Conservation (phyloP, 164 flowering plant species). For the Stephania yunnanensis region DNA sequence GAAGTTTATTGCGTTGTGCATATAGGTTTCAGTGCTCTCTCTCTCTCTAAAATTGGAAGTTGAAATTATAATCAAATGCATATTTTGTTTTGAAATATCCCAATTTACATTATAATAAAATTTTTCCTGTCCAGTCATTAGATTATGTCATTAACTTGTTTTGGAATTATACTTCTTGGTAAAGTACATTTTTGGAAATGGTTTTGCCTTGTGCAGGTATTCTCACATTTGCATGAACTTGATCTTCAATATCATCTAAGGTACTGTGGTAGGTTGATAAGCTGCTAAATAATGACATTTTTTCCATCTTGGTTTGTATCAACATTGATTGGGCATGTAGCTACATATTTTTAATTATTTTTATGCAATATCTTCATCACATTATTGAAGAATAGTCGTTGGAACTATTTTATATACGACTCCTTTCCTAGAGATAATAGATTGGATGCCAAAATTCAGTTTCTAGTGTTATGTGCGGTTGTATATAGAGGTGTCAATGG, state of each 20-base stretch:
- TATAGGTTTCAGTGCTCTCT: too few relatives aligned
- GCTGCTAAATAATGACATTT: too few relatives aligned
- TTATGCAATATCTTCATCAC: background rate
- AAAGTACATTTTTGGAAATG: background rate
- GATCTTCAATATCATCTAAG: constrained; percentile 95
- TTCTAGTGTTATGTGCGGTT: too few relatives aligned
- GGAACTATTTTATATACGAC: too few relatives aligned
- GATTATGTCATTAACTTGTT: background rate
- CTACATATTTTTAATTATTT: background rate
- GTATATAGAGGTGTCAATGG: too few relatives aligned
- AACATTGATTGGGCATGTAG: background rate
- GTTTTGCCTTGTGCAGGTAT: constrained; percentile 57
- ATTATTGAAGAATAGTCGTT: background rate
- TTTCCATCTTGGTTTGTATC: background rate
- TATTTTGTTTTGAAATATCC: background rate
- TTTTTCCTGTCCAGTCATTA: background rate
- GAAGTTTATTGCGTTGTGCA: too few relatives aligned
- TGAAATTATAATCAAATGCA: too few relatives aligned
- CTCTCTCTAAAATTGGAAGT: too few relatives aligned
- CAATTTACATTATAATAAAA: background rate
- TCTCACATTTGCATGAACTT: constrained; percentile 87
- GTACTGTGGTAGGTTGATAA: constrained; percentile 27
- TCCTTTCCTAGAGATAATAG: too few relatives aligned
- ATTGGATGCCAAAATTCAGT: too few relatives aligned
- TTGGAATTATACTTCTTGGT: background rate